Conservation (phyloP, 768 basidiomycete species). For the Lyophyllum decastes region DNA sequence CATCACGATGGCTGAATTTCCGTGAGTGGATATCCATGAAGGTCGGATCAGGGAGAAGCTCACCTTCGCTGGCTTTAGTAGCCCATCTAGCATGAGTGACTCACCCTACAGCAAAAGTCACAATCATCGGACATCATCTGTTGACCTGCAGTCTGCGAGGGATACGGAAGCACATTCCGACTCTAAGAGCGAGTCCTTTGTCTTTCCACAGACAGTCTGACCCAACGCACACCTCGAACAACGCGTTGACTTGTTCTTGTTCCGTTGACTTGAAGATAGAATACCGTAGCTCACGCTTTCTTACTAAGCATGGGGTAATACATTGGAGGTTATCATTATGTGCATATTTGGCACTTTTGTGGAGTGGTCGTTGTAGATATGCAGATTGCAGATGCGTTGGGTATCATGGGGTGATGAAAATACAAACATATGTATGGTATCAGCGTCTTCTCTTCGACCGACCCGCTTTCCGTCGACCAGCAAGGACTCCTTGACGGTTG, state of each 20-base stretch:
- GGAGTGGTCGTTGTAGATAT: slow-evolving; percentile 1
- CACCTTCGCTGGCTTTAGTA: background rate
- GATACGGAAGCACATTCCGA: slow-evolving; percentile 28
- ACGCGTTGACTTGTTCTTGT: too few relatives aligned
- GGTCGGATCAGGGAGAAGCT: background rate
- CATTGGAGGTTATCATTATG: slow-evolving; percentile 2
- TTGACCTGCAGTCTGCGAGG: slow-evolving; percentile 28
- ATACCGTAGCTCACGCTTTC: too few relatives aligned
- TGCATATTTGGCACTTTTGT: background rate
- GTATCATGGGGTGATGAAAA: background rate
- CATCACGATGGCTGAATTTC: slow-evolving; percentile 59
- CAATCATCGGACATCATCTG: slow-evolving; percentile 23
- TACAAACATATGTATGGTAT: slow-evolving; percentile 20
- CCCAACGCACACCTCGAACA: too few relatives aligned
- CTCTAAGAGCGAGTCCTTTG: slow-evolving; percentile 25
- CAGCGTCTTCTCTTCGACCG: slow-evolving; percentile 71
- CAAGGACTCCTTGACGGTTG: slow-evolving; percentile 68
- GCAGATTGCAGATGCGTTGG: background rate
- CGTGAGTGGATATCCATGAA: slow-evolving; percentile 32
- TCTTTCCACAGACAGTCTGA: slow-evolving; percentile 21
- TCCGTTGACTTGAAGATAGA: too few relatives aligned
- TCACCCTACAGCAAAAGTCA: slow-evolving; percentile 28
- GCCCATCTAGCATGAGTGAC: slow-evolving; percentile 15
- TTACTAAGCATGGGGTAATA: background rate
- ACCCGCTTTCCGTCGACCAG: slow-evolving; percentile 67